A percentile compares a stretch with the other conserved stretches of the same genome.
Evolutionary conservation across 371 early-diverging fungal genomes (phyloP).

Genomic region (Blastocladiella emersonii): DNA sequence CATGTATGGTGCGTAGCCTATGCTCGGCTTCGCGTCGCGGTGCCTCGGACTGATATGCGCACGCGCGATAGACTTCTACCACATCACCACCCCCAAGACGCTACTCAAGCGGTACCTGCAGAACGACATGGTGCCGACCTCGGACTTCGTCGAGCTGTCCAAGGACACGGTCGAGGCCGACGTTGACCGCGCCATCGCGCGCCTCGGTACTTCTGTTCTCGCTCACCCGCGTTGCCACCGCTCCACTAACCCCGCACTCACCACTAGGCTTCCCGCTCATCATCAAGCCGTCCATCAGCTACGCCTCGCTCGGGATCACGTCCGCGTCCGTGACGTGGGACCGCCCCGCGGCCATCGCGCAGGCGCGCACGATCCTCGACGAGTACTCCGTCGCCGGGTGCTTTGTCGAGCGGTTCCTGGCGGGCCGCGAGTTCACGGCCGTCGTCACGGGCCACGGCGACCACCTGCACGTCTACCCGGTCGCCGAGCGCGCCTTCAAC

Average conservation of each 20-base stretch:
- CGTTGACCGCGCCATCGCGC: constrained; percentile 5
- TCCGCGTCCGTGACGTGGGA: constrained; percentile 20
- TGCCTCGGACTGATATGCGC: not conserved
- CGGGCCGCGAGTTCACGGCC: constrained; percentile 32
- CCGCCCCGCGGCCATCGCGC: constrained; percentile 14
- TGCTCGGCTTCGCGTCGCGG: not conserved
- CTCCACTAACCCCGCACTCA: too few relatives aligned
- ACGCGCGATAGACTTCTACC: not conserved
- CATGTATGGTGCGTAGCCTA: not conserved
- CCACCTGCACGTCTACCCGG: constrained; percentile 24
- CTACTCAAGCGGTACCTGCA: constrained; percentile 10
- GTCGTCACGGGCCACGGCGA: constrained; percentile 22
- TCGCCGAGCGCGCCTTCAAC: constrained; percentile 31
- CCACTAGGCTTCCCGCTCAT: constrained; percentile 25
- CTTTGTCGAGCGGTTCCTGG: constrained; percentile 29
- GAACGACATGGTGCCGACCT: constrained; percentile 13
- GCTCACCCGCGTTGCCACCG: too few relatives aligned
- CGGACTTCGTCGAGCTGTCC: constrained; percentile 13
- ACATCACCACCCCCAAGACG: not conserved
- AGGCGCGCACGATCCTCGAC: constrained; percentile 13
- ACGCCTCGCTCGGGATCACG: constrained; percentile 27
- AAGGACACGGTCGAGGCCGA: constrained; percentile 5
- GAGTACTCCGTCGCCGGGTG: constrained; percentile 14
- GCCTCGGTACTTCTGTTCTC: not conserved
- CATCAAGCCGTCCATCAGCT: constrained; percentile 29